phyloP scores from a whole-genome alignment of 208 protist genomes.

The Trypanosoma melophagium region DNA sequence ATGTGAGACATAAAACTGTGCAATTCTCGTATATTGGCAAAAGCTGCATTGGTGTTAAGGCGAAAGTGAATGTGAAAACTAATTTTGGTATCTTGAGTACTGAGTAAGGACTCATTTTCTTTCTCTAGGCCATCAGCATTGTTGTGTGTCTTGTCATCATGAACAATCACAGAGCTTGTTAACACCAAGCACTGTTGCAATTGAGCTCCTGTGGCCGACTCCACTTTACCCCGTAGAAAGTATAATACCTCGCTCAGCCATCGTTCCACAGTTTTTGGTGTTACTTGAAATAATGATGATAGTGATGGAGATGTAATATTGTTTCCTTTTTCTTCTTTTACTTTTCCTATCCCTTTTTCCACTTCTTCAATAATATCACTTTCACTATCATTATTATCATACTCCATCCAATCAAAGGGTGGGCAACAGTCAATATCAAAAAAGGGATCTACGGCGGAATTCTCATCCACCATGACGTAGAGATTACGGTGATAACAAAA shows the following conservation, averaged over 20 bases:
- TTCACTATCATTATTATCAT: background rate
- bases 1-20: conserved; percentile 56
- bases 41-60: conserved; percentile 33
- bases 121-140: conserved; percentile 5
- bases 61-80: conserved; percentile 88
- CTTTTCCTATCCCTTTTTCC: background rate
- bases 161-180: conserved; percentile 59
- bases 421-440: conserved; percentile 79
- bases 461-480: conserved; percentile 79
- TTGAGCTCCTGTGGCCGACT: conserved; percentile 30
- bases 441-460: conserved; percentile 70
- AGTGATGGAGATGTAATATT: background rate
- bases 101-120: background rate
- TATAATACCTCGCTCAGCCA: conserved; percentile 39
- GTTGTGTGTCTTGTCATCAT: background rate
- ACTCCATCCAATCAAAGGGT: conserved; percentile 11
- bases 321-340: background rate
- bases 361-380: background rate
- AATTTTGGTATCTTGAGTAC: conserved; percentile 43
- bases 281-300: background rate
- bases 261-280: conserved; percentile 33
- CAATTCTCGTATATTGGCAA: conserved; percentile 57
- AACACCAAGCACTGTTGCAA: conserved; percentile 61
- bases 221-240: conserved; percentile 40
- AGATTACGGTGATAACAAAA: conserved; percentile 51